phyloP scores from a whole-genome alignment of 2,329 filamentous ascomycete species.

The Colletotrichum chrysophilum region DNA sequence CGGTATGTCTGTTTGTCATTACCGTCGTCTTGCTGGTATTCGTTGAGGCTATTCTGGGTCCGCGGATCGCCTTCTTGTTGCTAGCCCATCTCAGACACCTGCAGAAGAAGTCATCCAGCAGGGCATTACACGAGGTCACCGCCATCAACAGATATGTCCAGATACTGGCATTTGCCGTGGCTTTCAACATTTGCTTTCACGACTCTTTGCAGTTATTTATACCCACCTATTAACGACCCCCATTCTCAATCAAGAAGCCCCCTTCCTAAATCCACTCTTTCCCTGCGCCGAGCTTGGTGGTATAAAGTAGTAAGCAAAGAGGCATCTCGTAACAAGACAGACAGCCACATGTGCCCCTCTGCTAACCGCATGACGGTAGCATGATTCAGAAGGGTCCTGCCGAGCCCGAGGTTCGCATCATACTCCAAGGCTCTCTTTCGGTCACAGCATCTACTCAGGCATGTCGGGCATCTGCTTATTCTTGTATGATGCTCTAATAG shows the following conservation, averaged over 20 bases:
- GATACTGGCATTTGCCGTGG: background rate
- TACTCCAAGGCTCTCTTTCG: rapidly evolving
- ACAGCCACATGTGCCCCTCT: background rate
- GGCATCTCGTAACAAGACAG: background rate
- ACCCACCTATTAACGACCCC: rapidly evolving
- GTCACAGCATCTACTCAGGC: rapidly evolving
- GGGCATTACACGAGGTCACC: rapidly evolving
- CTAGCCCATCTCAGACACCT: no score
- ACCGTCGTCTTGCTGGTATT: background rate
- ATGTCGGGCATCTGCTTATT: rapidly evolving
- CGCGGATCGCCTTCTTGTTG: no score
- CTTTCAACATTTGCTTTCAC: rapidly evolving
- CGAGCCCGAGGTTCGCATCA: background rate
- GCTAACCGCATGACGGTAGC: background rate
- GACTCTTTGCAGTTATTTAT: rapidly evolving
- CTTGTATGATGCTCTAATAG: background rate
- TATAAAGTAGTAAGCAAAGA: background rate
- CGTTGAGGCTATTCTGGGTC: rapidly evolving
- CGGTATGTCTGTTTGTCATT: rapidly evolving
- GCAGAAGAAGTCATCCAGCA: background rate
- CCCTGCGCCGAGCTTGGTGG: background rate
- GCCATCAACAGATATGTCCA: no score
- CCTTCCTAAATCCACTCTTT: rapidly evolving
- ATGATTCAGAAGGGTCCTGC: rapidly evolving
- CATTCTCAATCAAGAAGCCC: background rate